phyloP scores from a whole-genome alignment of 1,284 basidiomycete species.

The Termitomyces sp. region DNA sequence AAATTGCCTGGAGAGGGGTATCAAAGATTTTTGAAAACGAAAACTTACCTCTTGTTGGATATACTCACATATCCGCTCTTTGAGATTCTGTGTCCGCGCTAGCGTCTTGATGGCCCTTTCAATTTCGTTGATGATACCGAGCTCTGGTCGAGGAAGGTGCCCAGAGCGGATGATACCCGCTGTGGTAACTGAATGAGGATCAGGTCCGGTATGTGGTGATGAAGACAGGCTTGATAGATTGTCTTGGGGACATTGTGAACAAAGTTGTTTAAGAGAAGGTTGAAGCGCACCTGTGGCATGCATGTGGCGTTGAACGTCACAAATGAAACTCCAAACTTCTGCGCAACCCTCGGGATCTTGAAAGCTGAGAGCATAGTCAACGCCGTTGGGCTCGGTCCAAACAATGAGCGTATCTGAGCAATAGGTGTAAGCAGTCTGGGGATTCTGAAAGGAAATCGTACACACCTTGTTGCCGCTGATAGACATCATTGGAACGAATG shows the following conservation, averaged over 20 bases:
- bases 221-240: slow-evolving; percentile 47
- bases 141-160: slow-evolving; percentile 63
- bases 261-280: slow-evolving; percentile 13
- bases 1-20: slow-evolving; percentile 19
- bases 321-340: slow-evolving; percentile 97
- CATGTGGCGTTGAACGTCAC: slow-evolving; percentile 89
- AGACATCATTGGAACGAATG: slow-evolving; percentile 81
- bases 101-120: slow-evolving; percentile 71
- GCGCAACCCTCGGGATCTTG: slow-evolving; percentile 94
- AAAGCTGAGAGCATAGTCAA: slow-evolving; percentile 95
- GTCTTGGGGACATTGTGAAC: slow-evolving; percentile 29
- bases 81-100: slow-evolving; percentile 59
- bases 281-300: slow-evolving; percentile 48
- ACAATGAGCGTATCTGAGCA: slow-evolving; percentile 90
- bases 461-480: slow-evolving; percentile 88
- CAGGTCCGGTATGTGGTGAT: slow-evolving; percentile 54
- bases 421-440: not conserved
- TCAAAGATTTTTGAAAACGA: not conserved
- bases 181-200: slow-evolving; percentile 51
- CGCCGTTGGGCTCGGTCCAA: slow-evolving; percentile 95
- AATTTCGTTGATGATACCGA: slow-evolving; percentile 73
- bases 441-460: slow-evolving; percentile 18
- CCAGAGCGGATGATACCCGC: slow-evolving; percentile 64
- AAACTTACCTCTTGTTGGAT: slow-evolving; percentile 67
- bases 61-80: slow-evolving; percentile 79